Evolutionary conservation across 2,329 filamentous ascomycete genomes (phyloP), one percentile per base, ranked within the genome.

Genomic region (Aspergillus viridinutans): DNA sequence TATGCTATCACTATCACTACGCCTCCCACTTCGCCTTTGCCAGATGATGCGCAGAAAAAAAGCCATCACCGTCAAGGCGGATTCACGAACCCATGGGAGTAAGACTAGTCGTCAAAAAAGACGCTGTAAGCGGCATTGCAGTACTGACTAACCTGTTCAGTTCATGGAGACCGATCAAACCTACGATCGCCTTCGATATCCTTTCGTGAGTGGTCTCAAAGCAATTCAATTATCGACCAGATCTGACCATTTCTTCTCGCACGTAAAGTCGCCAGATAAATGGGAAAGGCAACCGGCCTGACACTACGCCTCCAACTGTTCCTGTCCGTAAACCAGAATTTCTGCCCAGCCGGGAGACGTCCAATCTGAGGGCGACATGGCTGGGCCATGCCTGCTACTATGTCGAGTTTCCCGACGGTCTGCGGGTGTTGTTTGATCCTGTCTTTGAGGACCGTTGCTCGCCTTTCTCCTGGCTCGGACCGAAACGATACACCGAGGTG

Each of bases 371-470:
- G 54, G 90, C 92, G 35, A 97, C 93, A 43, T 97, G 93, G 93
- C 85, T 97, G 2, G 93, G 93, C 38, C 93, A 97, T 73, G 92
- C 93, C 3, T 96, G 92, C 78, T 96, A 92, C 78, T 92, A 90
- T 68, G 85, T 96, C 64, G 93, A 97, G 73, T 97, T 92, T 67
- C 91, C 92, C 1, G 83, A 84, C 14, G 93, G 93, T 0, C 80
- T 97, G 53, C 86, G 93, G 54, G 90, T 96, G 3, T 83, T 97
- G 3, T 97, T 96, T 72, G 93, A 97, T 69, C 93, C 93, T 1
- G 92, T 97, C 35, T 96, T 97, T 64, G 90, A 93, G 71, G 85
- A 91, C 61, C 86, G 90, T 65, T 97, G 93, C 76, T 87, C 88
- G 29, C 93, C 93, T 0, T 80, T 93, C 64, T 81, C 80, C 40